Conservation (phyloP, 2,329 filamentous ascomycete species). For the Penicillium sp. region DNA sequence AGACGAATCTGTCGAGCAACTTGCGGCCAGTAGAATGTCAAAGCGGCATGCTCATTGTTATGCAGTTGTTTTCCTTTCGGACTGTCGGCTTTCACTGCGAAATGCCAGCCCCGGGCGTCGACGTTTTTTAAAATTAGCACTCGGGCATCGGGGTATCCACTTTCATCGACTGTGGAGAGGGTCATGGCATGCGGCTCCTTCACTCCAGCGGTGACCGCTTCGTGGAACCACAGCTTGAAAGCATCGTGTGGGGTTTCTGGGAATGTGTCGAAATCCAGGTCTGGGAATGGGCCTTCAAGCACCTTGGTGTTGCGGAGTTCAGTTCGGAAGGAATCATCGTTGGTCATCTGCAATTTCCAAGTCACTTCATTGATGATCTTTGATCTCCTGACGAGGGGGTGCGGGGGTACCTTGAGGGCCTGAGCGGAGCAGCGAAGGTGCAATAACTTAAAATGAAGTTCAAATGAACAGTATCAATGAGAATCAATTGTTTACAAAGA, state of each 20-base stretch:
- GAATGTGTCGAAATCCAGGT: not conserved
- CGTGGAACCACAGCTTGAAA: constrained; percentile 16
- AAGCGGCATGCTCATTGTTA: not conserved
- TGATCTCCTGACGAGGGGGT: not conserved
- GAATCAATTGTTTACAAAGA: too few relatives aligned
- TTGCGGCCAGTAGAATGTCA: constrained; percentile 20
- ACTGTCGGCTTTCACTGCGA: constrained; percentile 16
- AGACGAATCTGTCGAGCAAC: constrained; percentile 18
- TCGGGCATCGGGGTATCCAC: constrained; percentile 15
- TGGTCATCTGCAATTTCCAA: not conserved
- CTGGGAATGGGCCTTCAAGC: constrained; percentile 8
- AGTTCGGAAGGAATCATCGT: constrained; percentile 3
- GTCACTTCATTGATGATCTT: not conserved
- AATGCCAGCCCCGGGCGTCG: constrained; percentile 20
- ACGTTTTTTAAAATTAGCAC: constrained; percentile 20
- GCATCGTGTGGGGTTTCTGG: constrained; percentile 9
- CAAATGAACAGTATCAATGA: not conserved
- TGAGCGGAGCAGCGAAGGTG: not conserved
- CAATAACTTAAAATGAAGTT: not conserved
- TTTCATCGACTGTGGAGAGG: constrained; percentile 13
- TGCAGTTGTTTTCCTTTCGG: constrained; percentile 16
- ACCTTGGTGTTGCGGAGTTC: constrained; percentile 11
- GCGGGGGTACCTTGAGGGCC: not conserved
- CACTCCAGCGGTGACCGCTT: constrained; percentile 7
- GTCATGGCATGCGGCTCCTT: constrained; percentile 22